phyloP scores from a whole-genome alignment of 75 land plant species.

The Gnetum montanum region DNA sequence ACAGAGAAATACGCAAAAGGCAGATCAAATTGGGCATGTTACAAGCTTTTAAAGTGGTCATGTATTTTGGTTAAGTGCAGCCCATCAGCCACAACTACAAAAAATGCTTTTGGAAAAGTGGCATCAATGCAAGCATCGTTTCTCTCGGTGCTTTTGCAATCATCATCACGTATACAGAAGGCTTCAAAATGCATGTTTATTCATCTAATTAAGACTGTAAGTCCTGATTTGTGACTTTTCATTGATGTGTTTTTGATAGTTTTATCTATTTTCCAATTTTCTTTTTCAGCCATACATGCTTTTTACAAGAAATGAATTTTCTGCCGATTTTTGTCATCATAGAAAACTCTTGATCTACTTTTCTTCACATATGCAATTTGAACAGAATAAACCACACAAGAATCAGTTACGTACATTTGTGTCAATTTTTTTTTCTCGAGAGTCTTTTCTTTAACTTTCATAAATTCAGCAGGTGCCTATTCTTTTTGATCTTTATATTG shows the following conservation, averaged over 20 bases:
- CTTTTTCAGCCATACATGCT: no score
- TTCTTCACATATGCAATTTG: no score
- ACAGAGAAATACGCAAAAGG: constrained; percentile 60
- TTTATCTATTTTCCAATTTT: no score
- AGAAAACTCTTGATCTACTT: not conserved
- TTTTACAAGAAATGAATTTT: not conserved
- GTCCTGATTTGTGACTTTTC: no score
- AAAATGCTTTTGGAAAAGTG: constrained; percentile 61
- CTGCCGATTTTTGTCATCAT: no score
- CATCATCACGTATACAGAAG: constrained; percentile 41
- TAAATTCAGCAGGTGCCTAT: constrained; percentile 42
- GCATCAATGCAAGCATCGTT: constrained; percentile 55
- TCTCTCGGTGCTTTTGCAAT: constrained; percentile 40
- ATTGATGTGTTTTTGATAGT: no score
- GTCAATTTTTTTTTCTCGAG: no score
- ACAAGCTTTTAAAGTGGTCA: constrained; percentile 84
- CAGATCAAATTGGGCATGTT: constrained; percentile 32
- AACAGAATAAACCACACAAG: no score
- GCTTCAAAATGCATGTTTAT: constrained; percentile 46
- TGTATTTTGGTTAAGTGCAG: constrained; percentile 65
- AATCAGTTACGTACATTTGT: no score
- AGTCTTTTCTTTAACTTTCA: no score
- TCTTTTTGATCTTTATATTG: constrained; percentile 44
- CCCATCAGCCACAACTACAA: constrained; percentile 58
- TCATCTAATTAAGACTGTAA: constrained; percentile 53